These are phyloP conservation scores for Boletus bicolor DNA, from an alignment of 768 basidiomycete genomes.

Conservation along the genomic window DNA sequence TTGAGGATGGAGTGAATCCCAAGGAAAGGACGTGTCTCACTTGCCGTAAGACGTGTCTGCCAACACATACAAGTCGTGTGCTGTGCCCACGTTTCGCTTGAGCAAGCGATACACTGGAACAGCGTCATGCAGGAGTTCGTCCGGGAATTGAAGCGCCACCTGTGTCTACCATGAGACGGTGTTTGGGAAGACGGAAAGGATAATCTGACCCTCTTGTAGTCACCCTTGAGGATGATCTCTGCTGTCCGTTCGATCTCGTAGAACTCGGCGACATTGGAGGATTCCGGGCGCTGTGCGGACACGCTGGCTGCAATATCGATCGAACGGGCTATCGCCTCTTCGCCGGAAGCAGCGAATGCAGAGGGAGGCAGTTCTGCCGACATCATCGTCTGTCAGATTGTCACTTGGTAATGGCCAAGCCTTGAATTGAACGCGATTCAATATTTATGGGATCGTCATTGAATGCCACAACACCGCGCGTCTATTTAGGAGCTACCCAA, in stretches of 20 bases:
- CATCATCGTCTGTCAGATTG: constrained; percentile 3
- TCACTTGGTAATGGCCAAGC: too few species aligned
- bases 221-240: constrained; percentile 53
- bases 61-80: constrained; percentile 77
- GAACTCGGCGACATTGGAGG: constrained; percentile 52
- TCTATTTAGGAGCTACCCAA: not conserved
- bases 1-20: not conserved
- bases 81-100: constrained; percentile 43
- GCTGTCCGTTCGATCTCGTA: constrained; percentile 76
- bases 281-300: constrained; percentile 29
- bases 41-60: constrained; percentile 98
- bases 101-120: constrained; percentile 78
- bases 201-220: constrained; percentile 64
- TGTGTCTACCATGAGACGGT: constrained; percentile 24
- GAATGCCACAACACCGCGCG: not conserved
- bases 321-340: constrained; percentile 59
- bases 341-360: constrained; percentile 54
- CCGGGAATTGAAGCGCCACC: constrained; percentile 94
- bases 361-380: constrained; percentile 8
- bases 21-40: constrained; percentile 36
- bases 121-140: constrained; percentile 83
- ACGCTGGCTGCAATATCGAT: constrained; percentile 46
- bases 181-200: not conserved
- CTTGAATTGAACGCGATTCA: too few species aligned
- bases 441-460: too few species aligned